Evolutionary conservation across 306 rosid genomes (phyloP).

Genomic region (Hippophae rhamnoides): DNA sequence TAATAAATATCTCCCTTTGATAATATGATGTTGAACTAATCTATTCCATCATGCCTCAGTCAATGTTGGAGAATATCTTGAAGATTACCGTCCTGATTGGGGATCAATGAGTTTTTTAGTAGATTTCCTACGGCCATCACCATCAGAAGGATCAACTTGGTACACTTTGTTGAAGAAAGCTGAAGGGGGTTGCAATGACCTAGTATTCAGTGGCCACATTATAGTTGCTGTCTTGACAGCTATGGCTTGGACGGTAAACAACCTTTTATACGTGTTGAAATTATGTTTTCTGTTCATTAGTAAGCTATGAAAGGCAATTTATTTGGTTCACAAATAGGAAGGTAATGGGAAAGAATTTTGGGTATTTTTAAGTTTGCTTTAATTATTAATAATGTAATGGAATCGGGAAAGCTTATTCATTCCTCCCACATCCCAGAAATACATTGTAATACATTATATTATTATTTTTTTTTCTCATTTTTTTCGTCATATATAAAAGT

Average conservation of each 20-base stretch:
- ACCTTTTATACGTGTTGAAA: constrained; percentile 10
- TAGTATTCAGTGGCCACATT: constrained; percentile 90
- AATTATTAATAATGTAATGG: no score
- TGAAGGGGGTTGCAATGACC: constrained; percentile 98
- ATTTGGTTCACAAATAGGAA: neutral
- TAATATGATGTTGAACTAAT: constrained; percentile 7
- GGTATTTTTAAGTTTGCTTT: no score
- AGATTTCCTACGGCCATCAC: constrained; percentile 69
- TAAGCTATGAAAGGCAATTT: constrained; percentile 8
- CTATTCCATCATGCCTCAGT: constrained; percentile 37
- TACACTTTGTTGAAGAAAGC: constrained; percentile 68
- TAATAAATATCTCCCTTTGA: constrained; percentile 9
- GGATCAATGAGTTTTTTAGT: constrained; percentile 71
- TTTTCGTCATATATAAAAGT: no score
- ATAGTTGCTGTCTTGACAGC: constrained; percentile 92
- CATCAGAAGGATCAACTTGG: constrained; percentile 71
- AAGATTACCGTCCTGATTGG: constrained; percentile 65
- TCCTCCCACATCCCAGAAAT: no score
- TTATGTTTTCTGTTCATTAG: constrained; percentile 1
- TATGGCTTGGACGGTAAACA: constrained; percentile 95
- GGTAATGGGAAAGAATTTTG: no score
- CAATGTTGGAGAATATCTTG: constrained; percentile 39
- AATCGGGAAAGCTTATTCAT: no score
- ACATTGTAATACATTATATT: no score
- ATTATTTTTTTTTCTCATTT: no score